These are phyloP conservation scores for Termitomyces sp. DNA, from an alignment of 768 basidiomycete genomes.

Conservation along the genomic window DNA sequence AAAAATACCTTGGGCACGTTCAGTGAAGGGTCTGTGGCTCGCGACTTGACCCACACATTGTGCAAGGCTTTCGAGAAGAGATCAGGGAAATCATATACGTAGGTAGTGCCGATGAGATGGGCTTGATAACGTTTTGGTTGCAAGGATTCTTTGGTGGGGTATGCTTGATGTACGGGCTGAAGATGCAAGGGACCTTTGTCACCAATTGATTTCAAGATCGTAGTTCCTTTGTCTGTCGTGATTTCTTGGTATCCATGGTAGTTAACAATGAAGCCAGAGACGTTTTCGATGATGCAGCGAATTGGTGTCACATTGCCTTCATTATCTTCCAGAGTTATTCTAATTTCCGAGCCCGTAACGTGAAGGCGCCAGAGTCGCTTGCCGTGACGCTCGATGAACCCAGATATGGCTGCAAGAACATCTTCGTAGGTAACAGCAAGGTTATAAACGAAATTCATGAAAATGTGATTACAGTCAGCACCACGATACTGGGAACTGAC, in stretches of 20 bases:
- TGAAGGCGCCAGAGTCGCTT: slow-evolving; percentile 98
- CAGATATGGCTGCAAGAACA: slow-evolving; percentile 94
- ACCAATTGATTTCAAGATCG: slow-evolving; percentile 96
- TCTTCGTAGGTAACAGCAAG: slow-evolving; percentile 94
- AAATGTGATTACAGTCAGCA: slow-evolving; percentile 97
- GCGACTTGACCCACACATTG: slow-evolving; percentile 82
- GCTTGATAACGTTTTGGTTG: slow-evolving; percentile 99
- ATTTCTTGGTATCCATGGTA: slow-evolving; percentile 99
- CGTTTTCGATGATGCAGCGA: slow-evolving; percentile 97
- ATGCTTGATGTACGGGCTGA: slow-evolving; percentile 88
- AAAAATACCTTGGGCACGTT: slow-evolving; percentile 73
- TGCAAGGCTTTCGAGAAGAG: slow-evolving; percentile 96
- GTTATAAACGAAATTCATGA: slow-evolving; percentile 98
- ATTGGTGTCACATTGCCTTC: slow-evolving; percentile 96
- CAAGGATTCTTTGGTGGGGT: slow-evolving; percentile 95
- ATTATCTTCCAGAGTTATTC: slow-evolving; percentile 88
- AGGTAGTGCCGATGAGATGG: slow-evolving; percentile 96
- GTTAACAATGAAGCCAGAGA: slow-evolving; percentile 98
- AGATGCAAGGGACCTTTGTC: slow-evolving; percentile 96
- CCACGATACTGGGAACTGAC: slow-evolving; percentile 85
- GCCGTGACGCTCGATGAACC: slow-evolving; percentile 98
- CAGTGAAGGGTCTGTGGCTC: slow-evolving; percentile 57
- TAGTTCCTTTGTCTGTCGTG: slow-evolving; percentile 89
- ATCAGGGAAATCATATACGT: slow-evolving; percentile 99
- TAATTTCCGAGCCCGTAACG: slow-evolving; percentile 96